phyloP scores from a whole-genome alignment of 2,329 filamentous ascomycete genomes.

The Exophiala bonariae region DNA sequence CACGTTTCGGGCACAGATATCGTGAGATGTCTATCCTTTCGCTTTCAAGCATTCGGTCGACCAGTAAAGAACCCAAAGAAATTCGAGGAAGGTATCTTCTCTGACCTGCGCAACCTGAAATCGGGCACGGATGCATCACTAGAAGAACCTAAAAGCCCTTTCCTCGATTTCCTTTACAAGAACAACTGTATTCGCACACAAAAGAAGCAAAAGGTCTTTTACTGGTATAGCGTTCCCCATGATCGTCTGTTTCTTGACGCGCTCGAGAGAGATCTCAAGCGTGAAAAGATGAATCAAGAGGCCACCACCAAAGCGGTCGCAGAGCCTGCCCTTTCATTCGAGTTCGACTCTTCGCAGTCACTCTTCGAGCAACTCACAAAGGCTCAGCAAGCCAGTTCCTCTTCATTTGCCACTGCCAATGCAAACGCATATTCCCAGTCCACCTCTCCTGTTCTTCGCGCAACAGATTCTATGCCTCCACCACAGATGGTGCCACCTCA shows the following conservation, averaged over 20 bases:
- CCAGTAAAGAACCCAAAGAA: conserved; percentile 99
- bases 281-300: conserved; percentile 99
- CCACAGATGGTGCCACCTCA: conserved; percentile 74
- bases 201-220: conserved; percentile 99
- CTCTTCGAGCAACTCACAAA: conserved; percentile 99
- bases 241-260: conserved; percentile 97
- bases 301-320: conserved; percentile 94
- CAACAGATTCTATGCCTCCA: conserved; percentile 91
- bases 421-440: conserved; percentile 73
- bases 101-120: conserved; percentile 95
- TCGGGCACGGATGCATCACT: conserved; percentile 96
- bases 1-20: conserved; percentile 99
- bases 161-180: conserved; percentile 99
- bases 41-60: conserved; percentile 97
- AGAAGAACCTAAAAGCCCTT: conserved; percentile 97
- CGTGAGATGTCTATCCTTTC: conserved; percentile 94
- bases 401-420: conserved; percentile 84
- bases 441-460: conserved; percentile 83
- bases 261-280: conserved; percentile 93
- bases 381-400: conserved; percentile 97
- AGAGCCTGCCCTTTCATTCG: conserved; percentile 95
- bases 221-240: conserved; percentile 99
- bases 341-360: conserved; percentile 98
- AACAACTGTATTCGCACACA: conserved; percentile 99
- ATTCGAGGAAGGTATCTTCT: conserved; percentile 99